These are phyloP conservation scores for Calonectria ilicicola DNA, from an alignment of 2,329 filamentous ascomycete genomes.

Conservation along the genomic window DNA sequence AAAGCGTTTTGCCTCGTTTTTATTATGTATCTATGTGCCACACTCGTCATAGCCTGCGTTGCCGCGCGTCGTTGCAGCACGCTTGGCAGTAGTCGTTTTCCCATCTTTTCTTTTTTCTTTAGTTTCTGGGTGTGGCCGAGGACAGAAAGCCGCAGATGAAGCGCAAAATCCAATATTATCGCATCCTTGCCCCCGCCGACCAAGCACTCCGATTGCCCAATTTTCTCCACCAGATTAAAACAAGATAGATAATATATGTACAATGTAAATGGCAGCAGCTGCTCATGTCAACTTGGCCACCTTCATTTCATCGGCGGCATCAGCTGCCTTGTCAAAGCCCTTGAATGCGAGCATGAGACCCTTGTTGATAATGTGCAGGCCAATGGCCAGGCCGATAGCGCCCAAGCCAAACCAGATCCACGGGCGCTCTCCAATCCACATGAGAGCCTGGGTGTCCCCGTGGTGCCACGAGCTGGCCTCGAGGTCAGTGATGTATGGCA, in stretches of 20 bases:
- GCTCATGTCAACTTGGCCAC: conserved; percentile 36
- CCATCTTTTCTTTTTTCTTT: too few relatives aligned
- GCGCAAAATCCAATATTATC: neutral
- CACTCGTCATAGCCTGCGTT: neutral
- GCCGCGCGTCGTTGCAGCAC: neutral
- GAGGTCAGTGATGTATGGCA: conserved; percentile 49
- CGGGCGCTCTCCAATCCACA: conserved; percentile 56
- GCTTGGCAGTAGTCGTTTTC: neutral
- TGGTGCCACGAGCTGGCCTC: conserved; percentile 58
- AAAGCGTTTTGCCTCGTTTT: neutral
- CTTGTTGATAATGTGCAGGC: conserved; percentile 20
- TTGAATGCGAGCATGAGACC: conserved; percentile 26
- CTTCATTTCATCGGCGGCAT: conserved; percentile 29
- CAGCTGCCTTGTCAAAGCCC: conserved; percentile 23
- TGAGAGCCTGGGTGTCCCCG: conserved; percentile 57
- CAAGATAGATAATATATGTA: conserved; percentile 9
- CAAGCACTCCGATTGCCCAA: neutral
- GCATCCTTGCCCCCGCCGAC: neutral
- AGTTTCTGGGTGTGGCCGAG: neutral
- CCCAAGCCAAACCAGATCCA: conserved; percentile 46
- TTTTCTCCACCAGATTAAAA: conserved; percentile 4
- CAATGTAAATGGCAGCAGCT: neutral
- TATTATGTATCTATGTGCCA: neutral
- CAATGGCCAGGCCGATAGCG: conserved; percentile 31
- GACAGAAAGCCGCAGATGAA: neutral